phyloP scores from a whole-genome alignment of 2,329 filamentous ascomycete genomes.

The Fusarium brachygibbosum region DNA sequence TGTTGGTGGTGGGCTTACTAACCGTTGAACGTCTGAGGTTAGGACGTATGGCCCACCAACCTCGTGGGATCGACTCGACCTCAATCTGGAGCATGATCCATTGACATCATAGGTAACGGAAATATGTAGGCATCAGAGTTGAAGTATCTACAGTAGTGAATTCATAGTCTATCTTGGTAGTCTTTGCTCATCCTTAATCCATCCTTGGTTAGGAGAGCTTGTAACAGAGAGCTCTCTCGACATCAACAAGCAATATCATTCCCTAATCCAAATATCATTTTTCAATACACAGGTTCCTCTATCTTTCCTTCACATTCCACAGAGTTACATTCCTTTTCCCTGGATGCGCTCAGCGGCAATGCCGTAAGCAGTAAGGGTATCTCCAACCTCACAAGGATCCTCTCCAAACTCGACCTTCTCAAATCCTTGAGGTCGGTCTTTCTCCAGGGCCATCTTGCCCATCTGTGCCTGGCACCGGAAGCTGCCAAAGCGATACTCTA shows the following conservation, averaged over 20 bases:
- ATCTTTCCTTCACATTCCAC: neutral
- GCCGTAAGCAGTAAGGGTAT: constrained; percentile 50
- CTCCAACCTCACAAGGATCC: constrained; percentile 57
- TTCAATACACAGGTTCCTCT: neutral
- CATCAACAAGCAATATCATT: constrained; percentile 12
- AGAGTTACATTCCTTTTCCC: constrained; percentile 49
- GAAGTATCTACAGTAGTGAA: constrained; percentile 11
- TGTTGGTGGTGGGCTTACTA: neutral
- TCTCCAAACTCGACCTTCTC: constrained; percentile 57
- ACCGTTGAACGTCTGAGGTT: neutral
- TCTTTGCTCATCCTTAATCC: constrained; percentile 3
- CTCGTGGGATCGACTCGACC: neutral
- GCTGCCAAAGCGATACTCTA: constrained; percentile 68
- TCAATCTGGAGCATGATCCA: neutral
- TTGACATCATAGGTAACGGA: neutral
- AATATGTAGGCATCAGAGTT: neutral
- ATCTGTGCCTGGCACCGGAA: constrained; percentile 68
- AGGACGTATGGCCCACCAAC: neutral
- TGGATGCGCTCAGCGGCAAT: constrained; percentile 53
- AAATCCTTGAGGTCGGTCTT: constrained; percentile 52
- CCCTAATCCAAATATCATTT: constrained; percentile 6
- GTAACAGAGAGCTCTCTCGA: neutral
- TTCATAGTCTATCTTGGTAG: constrained; percentile 18
- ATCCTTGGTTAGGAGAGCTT: constrained; percentile 1
- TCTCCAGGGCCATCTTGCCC: constrained; percentile 58